Percentiles rank a stretch among this genome's conserved stretches.
phyloP scores from a whole-genome alignment of 805 yeast species.

The Starmerella gropengiesseri region DNA sequence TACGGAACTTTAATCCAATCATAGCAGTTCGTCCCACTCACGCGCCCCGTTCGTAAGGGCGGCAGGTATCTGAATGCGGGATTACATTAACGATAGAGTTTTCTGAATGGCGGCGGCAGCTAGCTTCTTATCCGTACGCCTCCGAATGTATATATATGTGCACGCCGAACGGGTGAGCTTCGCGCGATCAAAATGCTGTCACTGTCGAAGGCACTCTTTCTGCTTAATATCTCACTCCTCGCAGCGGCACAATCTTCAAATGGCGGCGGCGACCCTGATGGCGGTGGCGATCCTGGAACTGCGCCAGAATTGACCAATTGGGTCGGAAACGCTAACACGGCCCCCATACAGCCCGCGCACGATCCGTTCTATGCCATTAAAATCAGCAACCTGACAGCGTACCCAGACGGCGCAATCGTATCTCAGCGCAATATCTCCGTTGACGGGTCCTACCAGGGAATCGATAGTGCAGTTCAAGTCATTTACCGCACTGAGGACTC shows the following conservation, averaged over 20 bases:
- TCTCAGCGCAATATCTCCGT: constrained; percentile 14
- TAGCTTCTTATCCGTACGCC: too few relatives aligned
- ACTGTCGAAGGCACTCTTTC: background rate
- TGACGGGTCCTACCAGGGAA: constrained; percentile 17
- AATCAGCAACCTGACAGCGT: constrained; percentile 5
- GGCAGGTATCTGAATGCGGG: too few relatives aligned
- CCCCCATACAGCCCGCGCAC: constrained; percentile 12
- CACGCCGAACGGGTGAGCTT: too few relatives aligned
- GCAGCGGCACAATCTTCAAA: background rate
- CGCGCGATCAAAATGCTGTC: background rate
- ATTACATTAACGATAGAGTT: too few relatives aligned
- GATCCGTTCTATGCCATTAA: constrained; percentile 20
- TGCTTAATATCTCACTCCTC: background rate
- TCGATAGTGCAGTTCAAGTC: constrained; percentile 18
- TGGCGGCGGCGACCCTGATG: constrained; percentile 13
- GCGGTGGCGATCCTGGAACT: constrained; percentile 16
- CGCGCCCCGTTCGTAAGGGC: too few relatives aligned
- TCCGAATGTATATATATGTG: too few relatives aligned
- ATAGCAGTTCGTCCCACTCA: too few relatives aligned
- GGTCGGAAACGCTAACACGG: constrained; percentile 15
- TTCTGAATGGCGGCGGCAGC: too few relatives aligned
- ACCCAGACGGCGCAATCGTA: constrained; percentile 18
- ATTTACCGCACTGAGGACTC: constrained; percentile 24
- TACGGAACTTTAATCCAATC: too few relatives aligned
- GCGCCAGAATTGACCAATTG: constrained; percentile 12